Conservation (phyloP, 441 rosid genomes). For the Raphanus hybrid region DNA sequence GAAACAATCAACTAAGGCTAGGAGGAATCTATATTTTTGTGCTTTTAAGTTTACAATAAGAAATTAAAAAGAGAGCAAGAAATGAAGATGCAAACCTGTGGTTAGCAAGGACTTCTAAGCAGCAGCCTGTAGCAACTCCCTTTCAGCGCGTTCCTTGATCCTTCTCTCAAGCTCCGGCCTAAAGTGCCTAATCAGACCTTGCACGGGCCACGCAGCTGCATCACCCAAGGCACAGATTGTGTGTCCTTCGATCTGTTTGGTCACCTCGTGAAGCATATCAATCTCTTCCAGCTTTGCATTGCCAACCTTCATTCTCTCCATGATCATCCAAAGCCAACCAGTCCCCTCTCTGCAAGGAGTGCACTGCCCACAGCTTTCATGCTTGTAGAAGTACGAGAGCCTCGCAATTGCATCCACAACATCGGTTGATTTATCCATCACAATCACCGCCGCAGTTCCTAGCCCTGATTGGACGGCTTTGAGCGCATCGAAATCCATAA, state of each 20-base stretch:
- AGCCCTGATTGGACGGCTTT: conserved; percentile 96
- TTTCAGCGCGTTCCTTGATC: conserved; percentile 85
- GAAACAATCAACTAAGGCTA: background rate
- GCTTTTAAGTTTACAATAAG: conserved; percentile 15
- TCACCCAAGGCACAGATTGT: conserved; percentile 99
- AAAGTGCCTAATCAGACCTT: conserved; percentile 96
- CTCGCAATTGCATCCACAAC: conserved; percentile 98
- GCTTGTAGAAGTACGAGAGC: conserved; percentile 98
- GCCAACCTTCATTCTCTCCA: conserved; percentile 98
- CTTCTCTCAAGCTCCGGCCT: conserved; percentile 99
- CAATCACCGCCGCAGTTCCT: conserved; percentile 97
- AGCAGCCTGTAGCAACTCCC: conserved; percentile 92
- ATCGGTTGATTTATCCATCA: conserved; percentile 99
- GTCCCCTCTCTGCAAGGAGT: conserved; percentile 99
- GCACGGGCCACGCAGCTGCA: conserved; percentile 99
- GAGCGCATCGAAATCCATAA: conserved; percentile 98
- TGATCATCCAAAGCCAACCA: conserved; percentile 99
- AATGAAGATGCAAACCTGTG: conserved; percentile 53
- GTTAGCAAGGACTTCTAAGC: conserved; percentile 56
- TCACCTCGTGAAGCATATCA: conserved; percentile 99
- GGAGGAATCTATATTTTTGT: background rate
- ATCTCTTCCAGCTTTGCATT: conserved; percentile 97
- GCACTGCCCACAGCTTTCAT: conserved; percentile 99
- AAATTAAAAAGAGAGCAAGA: background rate
- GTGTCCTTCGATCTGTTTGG: conserved; percentile 99